Percentiles rank a stretch among this genome's conserved stretches.
These are phyloP conservation scores for Phascolomyces articulosus DNA, from an alignment of 371 early-diverging fungal genomes.

Conservation along the genomic window DNA sequence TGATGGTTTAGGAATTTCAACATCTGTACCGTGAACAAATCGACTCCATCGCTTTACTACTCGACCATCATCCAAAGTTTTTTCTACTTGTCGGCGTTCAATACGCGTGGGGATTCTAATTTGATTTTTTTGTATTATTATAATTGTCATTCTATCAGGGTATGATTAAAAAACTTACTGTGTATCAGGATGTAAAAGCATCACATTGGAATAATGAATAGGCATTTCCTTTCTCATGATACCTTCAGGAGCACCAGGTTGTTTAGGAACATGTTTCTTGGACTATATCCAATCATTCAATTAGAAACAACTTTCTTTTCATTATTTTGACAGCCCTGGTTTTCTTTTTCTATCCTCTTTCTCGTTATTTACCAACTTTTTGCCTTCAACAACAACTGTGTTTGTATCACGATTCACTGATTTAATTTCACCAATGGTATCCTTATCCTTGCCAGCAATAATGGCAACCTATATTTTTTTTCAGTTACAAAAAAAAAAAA, in stretches of 20 bases:
- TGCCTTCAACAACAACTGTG: constrained; percentile 51
- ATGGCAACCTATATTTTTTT: constrained; percentile 39
- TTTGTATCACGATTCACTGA: constrained; percentile 43
- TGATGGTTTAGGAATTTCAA: constrained; percentile 48
- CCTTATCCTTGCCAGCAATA: constrained; percentile 57
- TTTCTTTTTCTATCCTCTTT: no score
- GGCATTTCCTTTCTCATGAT: constrained; percentile 48
- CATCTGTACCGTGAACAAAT: constrained; percentile 49
- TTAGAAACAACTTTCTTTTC: neutral
- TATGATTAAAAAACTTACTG: constrained; percentile 35
- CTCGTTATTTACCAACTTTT: constrained; percentile 43
- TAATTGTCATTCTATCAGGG: neutral
- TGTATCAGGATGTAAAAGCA: constrained; percentile 55
- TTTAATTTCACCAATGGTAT: constrained; percentile 53
- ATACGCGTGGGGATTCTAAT: constrained; percentile 41
- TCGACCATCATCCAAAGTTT: constrained; percentile 42
- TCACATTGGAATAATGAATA: constrained; percentile 54
- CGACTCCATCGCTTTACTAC: constrained; percentile 39
- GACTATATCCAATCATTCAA: constrained; percentile 19
- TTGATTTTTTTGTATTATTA: neutral
- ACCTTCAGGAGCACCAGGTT: constrained; percentile 54
- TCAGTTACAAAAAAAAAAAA: neutral
- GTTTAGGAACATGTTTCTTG: constrained; percentile 53
- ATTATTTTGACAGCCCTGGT: constrained; percentile 1
- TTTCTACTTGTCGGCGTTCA: constrained; percentile 43